Evolutionary conservation across 495 filamentous ascomycete species (phyloP).

Genomic region (Trichodelitschia bisporula): DNA sequence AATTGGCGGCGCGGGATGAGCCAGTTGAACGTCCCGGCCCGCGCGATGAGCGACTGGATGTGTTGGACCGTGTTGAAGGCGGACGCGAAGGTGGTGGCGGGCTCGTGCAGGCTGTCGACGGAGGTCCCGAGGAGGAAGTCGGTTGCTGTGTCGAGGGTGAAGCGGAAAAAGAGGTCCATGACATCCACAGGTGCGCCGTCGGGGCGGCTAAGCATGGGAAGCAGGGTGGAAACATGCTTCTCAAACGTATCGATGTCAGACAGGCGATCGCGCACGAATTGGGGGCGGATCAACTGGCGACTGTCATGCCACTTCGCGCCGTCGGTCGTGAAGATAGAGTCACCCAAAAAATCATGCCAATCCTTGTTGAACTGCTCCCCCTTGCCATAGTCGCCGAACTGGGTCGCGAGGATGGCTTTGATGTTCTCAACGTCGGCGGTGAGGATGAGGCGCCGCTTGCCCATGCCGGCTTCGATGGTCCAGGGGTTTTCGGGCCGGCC

Average conservation of each 20-base stretch:
- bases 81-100: slow-evolving; percentile 23
- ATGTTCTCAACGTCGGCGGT: slow-evolving; percentile 31
- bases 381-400: slow-evolving; percentile 31
- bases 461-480: slow-evolving; percentile 31
- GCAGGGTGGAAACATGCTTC: slow-evolving; percentile 19
- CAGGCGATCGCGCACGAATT: slow-evolving; percentile 30
- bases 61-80: slow-evolving; percentile 29
- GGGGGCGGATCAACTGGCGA: slow-evolving; percentile 27
- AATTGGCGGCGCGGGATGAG: slow-evolving; percentile 21
- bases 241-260: slow-evolving; percentile 27
- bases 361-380: slow-evolving; percentile 23
- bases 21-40: slow-evolving; percentile 20
- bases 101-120: slow-evolving; percentile 26
- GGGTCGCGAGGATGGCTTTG: slow-evolving; percentile 28
- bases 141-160: slow-evolving; percentile 31
- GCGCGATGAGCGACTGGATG: slow-evolving; percentile 21
- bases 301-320: slow-evolving; percentile 27
- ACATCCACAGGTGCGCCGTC: slow-evolving; percentile 23
- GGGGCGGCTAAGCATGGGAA: slow-evolving; percentile 16
- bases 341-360: slow-evolving; percentile 29
- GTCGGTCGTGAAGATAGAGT: slow-evolving; percentile 34
- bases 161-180: slow-evolving; percentile 25
- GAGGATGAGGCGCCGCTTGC: slow-evolving; percentile 19
- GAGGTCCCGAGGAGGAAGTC: slow-evolving; percentile 31
- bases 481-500: slow-evolving; percentile 11